phyloP scores from a whole-genome alignment of 2,329 filamentous ascomycete species.

The Colletotrichum coccodes region DNA sequence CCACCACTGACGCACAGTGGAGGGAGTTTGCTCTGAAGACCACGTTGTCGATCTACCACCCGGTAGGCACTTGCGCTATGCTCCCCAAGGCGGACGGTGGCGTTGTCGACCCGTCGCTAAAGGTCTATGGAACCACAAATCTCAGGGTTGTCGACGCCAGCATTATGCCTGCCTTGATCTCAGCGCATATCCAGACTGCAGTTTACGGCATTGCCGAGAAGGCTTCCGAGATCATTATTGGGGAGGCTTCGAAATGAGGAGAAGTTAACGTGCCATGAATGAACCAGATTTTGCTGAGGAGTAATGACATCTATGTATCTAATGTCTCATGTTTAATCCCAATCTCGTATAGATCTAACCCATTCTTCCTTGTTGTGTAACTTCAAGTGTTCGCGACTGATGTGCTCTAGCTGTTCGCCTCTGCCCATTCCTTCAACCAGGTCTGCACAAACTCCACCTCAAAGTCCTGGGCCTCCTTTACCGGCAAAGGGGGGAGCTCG shows the following conservation, averaged over 20 bases:
- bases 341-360: background rate
- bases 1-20: conserved; percentile 36
- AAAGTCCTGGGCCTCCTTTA: conserved; percentile 67
- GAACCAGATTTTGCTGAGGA: background rate
- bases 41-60: conserved; percentile 47
- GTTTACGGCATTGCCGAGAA: conserved; percentile 65
- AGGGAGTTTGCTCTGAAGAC: conserved; percentile 33
- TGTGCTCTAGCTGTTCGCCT: background rate
- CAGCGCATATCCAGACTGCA: conserved; percentile 59
- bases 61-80: conserved; percentile 57
- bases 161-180: conserved; percentile 58
- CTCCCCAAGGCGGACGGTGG: conserved; percentile 55
- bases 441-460: conserved; percentile 70
- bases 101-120: conserved; percentile 54
- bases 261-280: background rate
- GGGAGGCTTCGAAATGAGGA: conserved; percentile 2
- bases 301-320: background rate
- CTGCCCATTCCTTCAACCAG: conserved; percentile 72
- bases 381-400: background rate
- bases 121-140: conserved; percentile 58
- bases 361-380: background rate
- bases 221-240: conserved; percentile 42
- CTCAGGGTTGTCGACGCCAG: conserved; percentile 61
- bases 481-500: conserved; percentile 65
- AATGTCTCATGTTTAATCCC: background rate